Conservation (phyloP, 345 rosid genomes). For the Conringia planisiliqua region DNA sequence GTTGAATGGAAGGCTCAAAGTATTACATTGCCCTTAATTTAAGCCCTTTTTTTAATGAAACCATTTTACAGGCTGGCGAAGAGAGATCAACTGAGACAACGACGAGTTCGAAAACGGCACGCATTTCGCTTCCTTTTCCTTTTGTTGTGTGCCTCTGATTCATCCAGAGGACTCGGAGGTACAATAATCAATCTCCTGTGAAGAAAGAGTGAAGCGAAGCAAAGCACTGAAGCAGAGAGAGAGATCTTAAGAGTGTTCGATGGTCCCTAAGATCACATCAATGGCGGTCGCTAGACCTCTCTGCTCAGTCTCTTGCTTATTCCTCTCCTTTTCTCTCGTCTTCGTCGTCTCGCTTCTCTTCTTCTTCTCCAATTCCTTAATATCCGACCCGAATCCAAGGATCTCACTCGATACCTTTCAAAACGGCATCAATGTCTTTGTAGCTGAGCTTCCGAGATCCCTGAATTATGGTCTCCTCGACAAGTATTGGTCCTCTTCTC, state of each 20-base stretch:
- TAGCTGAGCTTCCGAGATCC: slow-evolving; percentile 81
- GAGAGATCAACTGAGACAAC: too few relatives aligned
- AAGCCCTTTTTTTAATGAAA: too few relatives aligned
- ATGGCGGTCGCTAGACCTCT: slow-evolving; percentile 25
- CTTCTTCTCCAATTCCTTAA: slow-evolving; percentile 32
- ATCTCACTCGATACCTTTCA: slow-evolving; percentile 15
- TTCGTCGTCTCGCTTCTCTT: slow-evolving; percentile 38
- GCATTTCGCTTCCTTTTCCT: too few relatives aligned
- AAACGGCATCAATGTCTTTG: slow-evolving; percentile 60
- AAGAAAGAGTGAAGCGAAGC: too few relatives aligned
- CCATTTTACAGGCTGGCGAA: too few relatives aligned
- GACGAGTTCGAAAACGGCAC: too few relatives aligned
- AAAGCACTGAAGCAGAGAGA: too few relatives aligned
- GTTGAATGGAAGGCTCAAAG: too few relatives aligned
- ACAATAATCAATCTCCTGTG: too few relatives aligned
- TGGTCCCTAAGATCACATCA: slow-evolving; percentile 36
- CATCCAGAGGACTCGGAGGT: too few relatives aligned
- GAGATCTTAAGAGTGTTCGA: background rate
- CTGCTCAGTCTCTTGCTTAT: slow-evolving; percentile 36
- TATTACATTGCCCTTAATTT: too few relatives aligned
- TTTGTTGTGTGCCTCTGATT: too few relatives aligned
- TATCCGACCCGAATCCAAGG: background rate
- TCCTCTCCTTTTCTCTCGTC: slow-evolving; percentile 39
- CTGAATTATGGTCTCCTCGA: slow-evolving; percentile 77
- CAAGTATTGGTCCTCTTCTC: slow-evolving; percentile 58